These are phyloP conservation scores for Rosa persica DNA, from an alignment of 306 rosid species.

Conservation along the genomic window DNA sequence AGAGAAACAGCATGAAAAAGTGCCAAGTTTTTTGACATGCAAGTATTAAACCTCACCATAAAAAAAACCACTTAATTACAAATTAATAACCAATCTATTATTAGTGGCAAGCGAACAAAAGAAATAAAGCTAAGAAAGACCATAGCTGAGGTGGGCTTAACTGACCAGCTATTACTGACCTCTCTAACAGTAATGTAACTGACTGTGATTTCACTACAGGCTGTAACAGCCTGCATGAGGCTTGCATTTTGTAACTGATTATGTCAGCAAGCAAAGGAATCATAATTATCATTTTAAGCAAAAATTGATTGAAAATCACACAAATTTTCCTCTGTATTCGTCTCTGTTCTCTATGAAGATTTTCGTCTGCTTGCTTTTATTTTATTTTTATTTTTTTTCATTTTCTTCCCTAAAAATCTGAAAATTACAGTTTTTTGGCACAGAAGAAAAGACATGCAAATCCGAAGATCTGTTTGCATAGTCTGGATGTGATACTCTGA, in stretches of 20 bases:
- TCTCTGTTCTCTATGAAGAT: neutral
- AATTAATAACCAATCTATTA: neutral
- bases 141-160: conserved; percentile 8
- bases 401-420: neutral
- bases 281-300: neutral
- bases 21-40: too few species aligned
- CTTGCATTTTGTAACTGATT: neutral
- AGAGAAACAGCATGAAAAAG: too few species aligned
- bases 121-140: neutral
- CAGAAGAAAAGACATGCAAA: neutral
- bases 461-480: too few species aligned
- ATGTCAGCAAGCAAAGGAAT: neutral
- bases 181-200: neutral
- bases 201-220: neutral
- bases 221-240: neutral
- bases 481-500: neutral
- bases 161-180: neutral
- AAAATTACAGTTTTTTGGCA: neutral
- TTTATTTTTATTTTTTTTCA: neutral
- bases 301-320: neutral
- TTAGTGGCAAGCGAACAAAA: neutral
- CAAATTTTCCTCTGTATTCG: neutral
- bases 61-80: too few species aligned
- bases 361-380: too few species aligned
- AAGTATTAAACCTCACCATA: too few species aligned